Percentiles rank a stretch among this genome's conserved stretches.
Conservation (phyloP, 2,329 filamentous ascomycete genomes). For the Aspergillaceae sp. region DNA sequence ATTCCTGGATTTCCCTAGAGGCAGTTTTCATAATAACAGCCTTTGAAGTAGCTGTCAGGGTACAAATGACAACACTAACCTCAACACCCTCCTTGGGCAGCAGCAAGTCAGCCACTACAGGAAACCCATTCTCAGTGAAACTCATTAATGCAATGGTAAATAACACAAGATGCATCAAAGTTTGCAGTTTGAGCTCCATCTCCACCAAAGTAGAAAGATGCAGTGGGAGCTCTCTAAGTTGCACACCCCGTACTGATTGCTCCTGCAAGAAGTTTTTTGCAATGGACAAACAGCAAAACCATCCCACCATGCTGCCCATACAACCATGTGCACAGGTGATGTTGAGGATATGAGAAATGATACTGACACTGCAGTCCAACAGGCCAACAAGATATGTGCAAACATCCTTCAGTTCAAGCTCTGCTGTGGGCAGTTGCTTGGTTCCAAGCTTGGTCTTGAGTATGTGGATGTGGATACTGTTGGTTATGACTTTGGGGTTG, state of each 20-base stretch:
- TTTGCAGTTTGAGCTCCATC: constrained; percentile 32
- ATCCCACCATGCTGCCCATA: constrained; percentile 27
- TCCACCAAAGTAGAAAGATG: constrained; percentile 33
- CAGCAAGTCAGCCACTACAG: constrained; percentile 26
- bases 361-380: constrained; percentile 57
- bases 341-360: constrained; percentile 60
- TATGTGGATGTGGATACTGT: constrained; percentile 58
- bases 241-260: constrained; percentile 28
- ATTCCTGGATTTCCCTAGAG: constrained; percentile 26
- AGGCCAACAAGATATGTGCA: constrained; percentile 58
- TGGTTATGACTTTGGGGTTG: constrained; percentile 39
- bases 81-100: constrained; percentile 24
- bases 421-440: constrained; percentile 60
- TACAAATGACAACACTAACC: constrained; percentile 15
- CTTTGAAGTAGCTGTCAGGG: constrained; percentile 25
- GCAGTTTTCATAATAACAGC: constrained; percentile 29
- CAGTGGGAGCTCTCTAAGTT: constrained; percentile 33
- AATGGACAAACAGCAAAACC: constrained; percentile 34
- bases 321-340: constrained; percentile 48
- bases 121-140: constrained; percentile 19
- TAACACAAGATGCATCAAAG: constrained; percentile 29
- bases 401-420: constrained; percentile 57
- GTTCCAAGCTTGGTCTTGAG: constrained; percentile 68
- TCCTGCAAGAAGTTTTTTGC: constrained; percentile 34
- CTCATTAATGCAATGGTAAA: constrained; percentile 30